phyloP scores from a whole-genome alignment of 345 rosid genomes.

The Adansonia digitata region DNA sequence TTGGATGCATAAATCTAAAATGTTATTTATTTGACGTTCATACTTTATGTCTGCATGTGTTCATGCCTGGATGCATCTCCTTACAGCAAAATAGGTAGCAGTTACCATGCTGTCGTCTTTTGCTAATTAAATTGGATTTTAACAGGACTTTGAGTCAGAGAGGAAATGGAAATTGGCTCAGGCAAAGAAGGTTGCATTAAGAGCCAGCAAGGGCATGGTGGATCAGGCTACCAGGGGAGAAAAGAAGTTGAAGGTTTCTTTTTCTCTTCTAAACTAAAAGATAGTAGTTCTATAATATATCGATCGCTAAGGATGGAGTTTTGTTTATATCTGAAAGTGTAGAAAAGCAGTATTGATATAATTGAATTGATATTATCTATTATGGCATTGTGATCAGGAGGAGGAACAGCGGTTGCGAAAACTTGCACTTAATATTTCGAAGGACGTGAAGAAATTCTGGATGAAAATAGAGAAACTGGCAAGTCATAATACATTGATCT shows the following conservation, averaged over 20 bases:
- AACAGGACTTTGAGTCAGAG: conserved; percentile 96
- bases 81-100: neutral
- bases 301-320: neutral
- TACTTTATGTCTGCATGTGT: neutral
- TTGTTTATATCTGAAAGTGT: conserved; percentile 3
- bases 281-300: neutral
- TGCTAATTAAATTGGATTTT: conserved; percentile 27
- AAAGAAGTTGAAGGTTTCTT: conserved; percentile 84
- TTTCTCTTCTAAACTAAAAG: conserved; percentile 1
- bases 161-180: conserved; percentile 97
- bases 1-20: neutral
- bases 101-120: conserved; percentile 9
- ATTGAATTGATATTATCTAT: neutral
- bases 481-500: conserved; percentile 30
- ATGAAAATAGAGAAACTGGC: conserved; percentile 95
- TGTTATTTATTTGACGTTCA: neutral
- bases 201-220: conserved; percentile 94
- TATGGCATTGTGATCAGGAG: conserved; percentile 51
- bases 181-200: conserved; percentile 92
- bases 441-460: conserved; percentile 98
- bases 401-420: conserved; percentile 86
- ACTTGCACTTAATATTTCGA: conserved; percentile 84
- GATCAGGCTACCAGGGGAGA: conserved; percentile 93
- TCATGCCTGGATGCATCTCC: neutral
- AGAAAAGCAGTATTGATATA: neutral